Base-by-base conservation (phyloP, 2,329 filamentous ascomycete species). In the Colletotrichum theobromicola region DNA sequence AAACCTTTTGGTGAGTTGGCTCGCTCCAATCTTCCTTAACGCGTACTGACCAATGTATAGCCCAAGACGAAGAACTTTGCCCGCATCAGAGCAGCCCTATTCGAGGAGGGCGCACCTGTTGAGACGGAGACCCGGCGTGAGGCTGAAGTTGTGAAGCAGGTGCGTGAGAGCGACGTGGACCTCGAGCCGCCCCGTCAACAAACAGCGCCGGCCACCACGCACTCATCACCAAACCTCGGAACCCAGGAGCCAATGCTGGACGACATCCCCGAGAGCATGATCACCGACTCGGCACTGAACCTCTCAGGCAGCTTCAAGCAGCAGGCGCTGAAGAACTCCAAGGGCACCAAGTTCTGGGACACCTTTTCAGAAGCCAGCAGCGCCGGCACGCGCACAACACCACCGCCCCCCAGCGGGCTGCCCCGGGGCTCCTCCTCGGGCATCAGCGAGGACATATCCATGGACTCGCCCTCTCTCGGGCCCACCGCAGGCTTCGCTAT, bases 1-100 rank as follows among this genome's bases (percentile, higher is more conserved):
- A 9, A 99, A 98, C 83, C 88, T 99, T 75, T 84, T 99, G 81
- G 95, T 97, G 88, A 82, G 93, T 85, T 32, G 34, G 61, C 24
- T 70, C 15, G 16, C 34, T 34, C 8, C 18, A 32, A 2, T 7
- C 71, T 21, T 55, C 53, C 18, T 21, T 32, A 18, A 13, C 28
- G 57, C 18, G 5, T 13, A 74, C 82, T 87, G 77, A 87, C 77
- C 64, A 55, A 55, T 8, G 15, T 42, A 42, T 78, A 97, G 94
- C 97, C 97, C 15, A 99, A 98, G 87, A 97, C 96, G 1, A 98
- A 98, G 85, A 95, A 94, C 1, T 99, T 99, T 83, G 95, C 96
- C 7, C 93, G 97, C 13, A 98, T 99, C 77, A 92, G 94, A 75
- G 97, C 96, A 10, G 95, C 95, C 5, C 89, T 99, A 1, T 89